phyloP scores from a whole-genome alignment of 2,329 filamentous ascomycete species.

The Tolypocladium nubicola region DNA sequence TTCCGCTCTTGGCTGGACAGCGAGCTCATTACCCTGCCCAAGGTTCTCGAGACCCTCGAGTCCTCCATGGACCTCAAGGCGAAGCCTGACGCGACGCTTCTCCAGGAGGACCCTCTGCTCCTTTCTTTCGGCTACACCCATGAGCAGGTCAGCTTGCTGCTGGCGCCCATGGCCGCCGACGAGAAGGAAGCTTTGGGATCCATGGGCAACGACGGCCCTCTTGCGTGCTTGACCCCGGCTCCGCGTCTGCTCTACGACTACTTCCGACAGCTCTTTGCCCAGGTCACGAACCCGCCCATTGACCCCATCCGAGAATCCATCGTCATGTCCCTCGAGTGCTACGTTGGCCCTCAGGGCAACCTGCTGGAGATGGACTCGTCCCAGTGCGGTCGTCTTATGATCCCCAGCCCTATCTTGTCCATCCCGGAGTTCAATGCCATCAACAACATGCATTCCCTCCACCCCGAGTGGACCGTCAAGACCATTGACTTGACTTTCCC shows the following conservation, averaged over 20 bases:
- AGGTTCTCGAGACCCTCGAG: slow-evolving; percentile 54
- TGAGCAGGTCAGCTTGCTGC: slow-evolving; percentile 84
- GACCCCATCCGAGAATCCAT: slow-evolving; percentile 95
- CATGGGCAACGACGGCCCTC: slow-evolving; percentile 93
- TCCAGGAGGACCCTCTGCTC: slow-evolving; percentile 78
- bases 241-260: slow-evolving; percentile 89
- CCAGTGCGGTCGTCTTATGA: slow-evolving; percentile 75
- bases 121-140: slow-evolving; percentile 89
- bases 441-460: slow-evolving; percentile 61
- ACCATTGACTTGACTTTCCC: slow-evolving; percentile 90
- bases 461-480: slow-evolving; percentile 78
- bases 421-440: slow-evolving; percentile 85
- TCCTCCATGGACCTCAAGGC: slow-evolving; percentile 52
- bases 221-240: slow-evolving; percentile 83
- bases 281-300: slow-evolving; percentile 96
- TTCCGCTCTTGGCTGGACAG: slow-evolving; percentile 83
- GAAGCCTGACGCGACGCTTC: slow-evolving; percentile 54
- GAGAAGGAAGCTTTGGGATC: slow-evolving; percentile 95
- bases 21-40: slow-evolving; percentile 72
- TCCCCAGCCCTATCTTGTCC: slow-evolving; percentile 82
- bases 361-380: slow-evolving; percentile 85
- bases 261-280: slow-evolving; percentile 94
- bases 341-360: slow-evolving; percentile 92
- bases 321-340: slow-evolving; percentile 96
- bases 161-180: slow-evolving; percentile 92